These are phyloP conservation scores for Cercis canadensis DNA, from an alignment of 306 rosid genomes.

Conservation along the genomic window DNA sequence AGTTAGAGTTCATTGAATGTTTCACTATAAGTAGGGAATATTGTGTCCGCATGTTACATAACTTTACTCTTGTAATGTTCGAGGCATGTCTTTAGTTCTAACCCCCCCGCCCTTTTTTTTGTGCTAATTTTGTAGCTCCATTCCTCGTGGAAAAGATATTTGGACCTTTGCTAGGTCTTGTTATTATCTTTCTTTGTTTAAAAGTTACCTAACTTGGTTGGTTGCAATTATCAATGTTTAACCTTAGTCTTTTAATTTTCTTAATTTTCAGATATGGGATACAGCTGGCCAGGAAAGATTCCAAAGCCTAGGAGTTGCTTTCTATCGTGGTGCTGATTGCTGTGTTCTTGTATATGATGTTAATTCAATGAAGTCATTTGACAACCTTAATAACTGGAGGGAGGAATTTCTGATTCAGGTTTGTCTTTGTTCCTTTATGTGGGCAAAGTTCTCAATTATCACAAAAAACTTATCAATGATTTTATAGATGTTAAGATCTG, in stretches of 20 bases:
- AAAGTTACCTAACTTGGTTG: background rate
- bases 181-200: constrained; percentile 21
- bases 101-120: too few species aligned
- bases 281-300: constrained; percentile 99
- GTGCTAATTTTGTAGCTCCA: background rate
- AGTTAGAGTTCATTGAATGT: background rate
- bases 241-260: background rate
- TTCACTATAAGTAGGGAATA: constrained; percentile 1
- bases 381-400: constrained; percentile 97
- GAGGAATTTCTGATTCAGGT: constrained; percentile 98
- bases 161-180: background rate
- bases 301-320: constrained; percentile 99
- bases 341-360: constrained; percentile 99
- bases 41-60: background rate
- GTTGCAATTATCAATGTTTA: background rate
- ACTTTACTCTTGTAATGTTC: constrained; percentile 2
- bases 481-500: constrained; percentile 32
- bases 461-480: constrained; percentile 1
- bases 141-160: constrained; percentile 19
- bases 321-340: constrained; percentile 99
- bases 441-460: constrained; percentile 8
- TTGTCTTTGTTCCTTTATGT: constrained; percentile 31
- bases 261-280: constrained; percentile 85
- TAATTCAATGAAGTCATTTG: constrained; percentile 95
- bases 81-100: background rate